Evolutionary conservation across 1,284 basidiomycete species (phyloP), one percentile per base, ranked within the genome.

Genomic region (Apiotrichum akiyoshidainum): DNA sequence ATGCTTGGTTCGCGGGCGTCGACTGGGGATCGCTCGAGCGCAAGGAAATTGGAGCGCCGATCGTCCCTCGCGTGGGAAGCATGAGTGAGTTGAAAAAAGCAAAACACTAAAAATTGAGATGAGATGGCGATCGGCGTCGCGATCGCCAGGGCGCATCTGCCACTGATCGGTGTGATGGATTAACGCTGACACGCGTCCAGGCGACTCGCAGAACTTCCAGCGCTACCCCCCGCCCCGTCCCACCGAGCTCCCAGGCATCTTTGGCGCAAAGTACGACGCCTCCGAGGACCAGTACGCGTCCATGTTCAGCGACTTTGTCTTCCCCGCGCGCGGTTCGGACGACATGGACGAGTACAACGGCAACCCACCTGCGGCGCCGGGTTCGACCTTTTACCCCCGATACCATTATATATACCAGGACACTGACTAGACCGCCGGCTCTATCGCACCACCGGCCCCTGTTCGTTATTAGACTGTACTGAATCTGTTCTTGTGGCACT

Each of bases 1-100:
- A 81, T 66, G 61, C 71, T 3, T 81, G 80, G 80, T 81, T 81
- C 63, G 69, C 74, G 3, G 80, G 80, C n/a, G 80, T 81, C 13
- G 80, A 81, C 59, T 81, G 81, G 78, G 69, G 70, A 48, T 74
- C 70, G 26, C 61, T 80, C 42, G 78, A 81, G 64, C 68, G 71
- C 66, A 75, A 77, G 60, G 71, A 77, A 65, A 80, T 82, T 65
- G 72, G 74, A 17, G 80, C 81, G 19, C 81, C 81, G 14, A 81
- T 81, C 46, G 75, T 82, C 0, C 81, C 81, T 3, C 70, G 74
- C n/a, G 75, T 79, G 1, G 75, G 71, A 16, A 74, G 68, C 56
- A 75, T 78, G 65, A 79, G 80, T 77, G 67, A 72, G 74, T 66
- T 21, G 5, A 37, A 37, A 37, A 37, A n/a, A n/a, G n/a, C n/a